These are phyloP conservation scores for Cairneyella variabilis DNA, from an alignment of 495 filamentous ascomycete species.

Conservation along the genomic window DNA sequence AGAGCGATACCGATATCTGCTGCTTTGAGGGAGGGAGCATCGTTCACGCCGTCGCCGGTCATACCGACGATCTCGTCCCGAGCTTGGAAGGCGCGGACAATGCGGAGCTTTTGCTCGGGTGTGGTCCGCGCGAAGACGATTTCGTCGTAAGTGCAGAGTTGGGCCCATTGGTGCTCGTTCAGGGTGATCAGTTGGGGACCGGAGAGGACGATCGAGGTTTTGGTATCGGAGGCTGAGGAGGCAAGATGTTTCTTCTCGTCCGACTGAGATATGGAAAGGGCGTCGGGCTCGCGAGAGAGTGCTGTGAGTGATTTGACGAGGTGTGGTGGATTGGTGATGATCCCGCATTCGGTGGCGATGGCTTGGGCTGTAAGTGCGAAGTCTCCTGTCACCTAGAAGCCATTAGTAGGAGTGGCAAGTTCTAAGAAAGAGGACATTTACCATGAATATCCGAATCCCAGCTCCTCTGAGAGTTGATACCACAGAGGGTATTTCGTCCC, in stretches of 20 bases:
- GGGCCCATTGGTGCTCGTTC: slow-evolving; percentile 53
- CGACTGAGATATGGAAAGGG: slow-evolving; percentile 4
- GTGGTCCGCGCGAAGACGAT: slow-evolving; percentile 70
- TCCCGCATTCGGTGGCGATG: slow-evolving; percentile 64
- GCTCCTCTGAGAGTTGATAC: slow-evolving; percentile 54
- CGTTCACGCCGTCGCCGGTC: slow-evolving; percentile 59
- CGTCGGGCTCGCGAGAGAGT: slow-evolving; percentile 34
- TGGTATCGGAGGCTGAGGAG: slow-evolving; percentile 3
- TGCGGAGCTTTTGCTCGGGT: slow-evolving; percentile 72
- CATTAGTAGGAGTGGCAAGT: neutral
- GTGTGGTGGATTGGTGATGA: slow-evolving; percentile 45
- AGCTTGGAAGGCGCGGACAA: slow-evolving; percentile 63
- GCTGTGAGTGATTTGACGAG: slow-evolving; percentile 33
- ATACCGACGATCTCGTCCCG: slow-evolving; percentile 41
- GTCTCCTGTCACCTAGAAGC: slow-evolving; percentile 60
- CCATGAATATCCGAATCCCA: slow-evolving; percentile 63
- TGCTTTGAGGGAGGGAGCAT: slow-evolving; percentile 52
- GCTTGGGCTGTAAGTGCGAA: slow-evolving; percentile 66
- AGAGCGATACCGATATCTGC: slow-evolving; percentile 53
- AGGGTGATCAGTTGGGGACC: slow-evolving; percentile 56
- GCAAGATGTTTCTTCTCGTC: slow-evolving; percentile 8
- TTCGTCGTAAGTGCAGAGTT: slow-evolving; percentile 53
- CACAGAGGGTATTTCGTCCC: slow-evolving; percentile 60
- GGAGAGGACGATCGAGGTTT: slow-evolving; percentile 37
- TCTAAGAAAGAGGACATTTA: slow-evolving; percentile 12